Percentiles rank a stretch among this genome's conserved stretches.
Conservation (phyloP, 2,329 filamentous ascomycete species). For the Stagonosporopsis tanaceti region DNA sequence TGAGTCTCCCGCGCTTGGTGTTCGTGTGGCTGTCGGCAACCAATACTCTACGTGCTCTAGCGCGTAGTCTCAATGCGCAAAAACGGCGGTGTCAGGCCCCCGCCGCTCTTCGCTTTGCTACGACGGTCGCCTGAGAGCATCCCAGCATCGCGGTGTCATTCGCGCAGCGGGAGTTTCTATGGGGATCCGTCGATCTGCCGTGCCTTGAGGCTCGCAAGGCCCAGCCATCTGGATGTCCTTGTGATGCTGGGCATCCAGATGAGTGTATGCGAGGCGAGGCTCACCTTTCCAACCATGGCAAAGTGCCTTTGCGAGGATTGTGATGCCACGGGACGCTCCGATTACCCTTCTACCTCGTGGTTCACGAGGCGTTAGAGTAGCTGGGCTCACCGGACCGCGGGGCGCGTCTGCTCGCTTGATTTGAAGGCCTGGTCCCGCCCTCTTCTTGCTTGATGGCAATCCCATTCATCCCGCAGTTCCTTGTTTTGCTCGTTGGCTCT, state of each 20-base stretch:
- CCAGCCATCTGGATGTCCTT: constrained; percentile 10
- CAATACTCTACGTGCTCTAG: constrained; percentile 1
- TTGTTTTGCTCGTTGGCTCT: neutral
- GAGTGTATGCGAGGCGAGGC: neutral
- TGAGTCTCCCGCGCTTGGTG: neutral
- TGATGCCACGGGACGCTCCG: constrained; percentile 2
- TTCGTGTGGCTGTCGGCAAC: constrained; percentile 1
- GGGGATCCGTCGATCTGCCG: constrained; percentile 12
- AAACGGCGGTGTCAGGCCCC: constrained; percentile 8
- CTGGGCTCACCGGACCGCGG: constrained; percentile 1
- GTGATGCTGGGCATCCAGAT: constrained; percentile 7
- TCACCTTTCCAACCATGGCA: constrained; percentile 4
- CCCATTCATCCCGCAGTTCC: neutral
- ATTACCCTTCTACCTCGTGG: constrained; percentile 4
- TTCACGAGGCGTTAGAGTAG: neutral
- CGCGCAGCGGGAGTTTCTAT: constrained; percentile 1
- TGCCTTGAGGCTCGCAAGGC: constrained; percentile 4
- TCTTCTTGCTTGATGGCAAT: neutral
- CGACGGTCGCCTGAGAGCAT: neutral
- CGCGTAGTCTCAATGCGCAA: neutral
- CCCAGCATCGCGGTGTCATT: neutral
- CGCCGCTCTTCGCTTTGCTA: neutral
- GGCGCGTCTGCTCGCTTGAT: constrained; percentile 3
- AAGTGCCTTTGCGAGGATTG: neutral
- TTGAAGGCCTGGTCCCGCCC: constrained; percentile 1